Evolutionary conservation across 805 yeast genomes (phyloP).

Genomic region (Candida chauliodis): DNA sequence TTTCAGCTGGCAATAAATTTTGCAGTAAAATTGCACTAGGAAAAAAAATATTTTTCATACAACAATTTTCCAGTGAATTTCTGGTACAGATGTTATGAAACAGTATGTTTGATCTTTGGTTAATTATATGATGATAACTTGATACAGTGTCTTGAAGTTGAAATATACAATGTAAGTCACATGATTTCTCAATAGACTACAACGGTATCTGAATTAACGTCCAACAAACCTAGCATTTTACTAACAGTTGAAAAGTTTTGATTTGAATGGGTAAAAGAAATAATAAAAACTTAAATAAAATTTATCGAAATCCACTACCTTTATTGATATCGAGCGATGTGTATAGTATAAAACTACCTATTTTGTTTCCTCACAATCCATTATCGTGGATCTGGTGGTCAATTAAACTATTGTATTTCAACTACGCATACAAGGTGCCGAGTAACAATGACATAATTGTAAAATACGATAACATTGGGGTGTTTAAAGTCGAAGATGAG

Average conservation of each 20-base stretch:
- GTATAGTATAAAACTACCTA: slow-evolving; percentile 42
- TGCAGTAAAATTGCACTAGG: too few relatives aligned
- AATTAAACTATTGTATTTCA: slow-evolving; percentile 24
- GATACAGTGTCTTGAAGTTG: slow-evolving; percentile 22
- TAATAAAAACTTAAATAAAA: slow-evolving; percentile 23
- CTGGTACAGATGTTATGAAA: too few relatives aligned
- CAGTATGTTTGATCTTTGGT: slow-evolving; percentile 7
- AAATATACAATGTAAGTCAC: slow-evolving; percentile 52
- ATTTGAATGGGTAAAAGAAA: slow-evolving; percentile 30
- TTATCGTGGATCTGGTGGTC: slow-evolving; percentile 54
- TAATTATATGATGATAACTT: slow-evolving; percentile 19
- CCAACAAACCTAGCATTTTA: not conserved
- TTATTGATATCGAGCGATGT: slow-evolving; percentile 36
- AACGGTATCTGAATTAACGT: slow-evolving; percentile 81
- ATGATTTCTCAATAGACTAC: slow-evolving; percentile 86
- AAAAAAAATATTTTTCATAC: too few relatives aligned
- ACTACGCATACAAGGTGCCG: not conserved
- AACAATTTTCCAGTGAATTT: too few relatives aligned
- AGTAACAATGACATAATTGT: slow-evolving; percentile 16
- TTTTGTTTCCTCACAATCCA: slow-evolving; percentile 61
- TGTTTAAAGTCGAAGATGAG: slow-evolving; percentile 40
- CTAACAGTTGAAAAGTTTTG: slow-evolving; percentile 1
- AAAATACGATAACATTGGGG: slow-evolving; percentile 17
- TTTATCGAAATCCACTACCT: slow-evolving; percentile 55
- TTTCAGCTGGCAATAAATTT: too few relatives aligned